phyloP scores from a whole-genome alignment of 2,329 filamentous ascomycete genomes.

The Neonectria hederae region DNA sequence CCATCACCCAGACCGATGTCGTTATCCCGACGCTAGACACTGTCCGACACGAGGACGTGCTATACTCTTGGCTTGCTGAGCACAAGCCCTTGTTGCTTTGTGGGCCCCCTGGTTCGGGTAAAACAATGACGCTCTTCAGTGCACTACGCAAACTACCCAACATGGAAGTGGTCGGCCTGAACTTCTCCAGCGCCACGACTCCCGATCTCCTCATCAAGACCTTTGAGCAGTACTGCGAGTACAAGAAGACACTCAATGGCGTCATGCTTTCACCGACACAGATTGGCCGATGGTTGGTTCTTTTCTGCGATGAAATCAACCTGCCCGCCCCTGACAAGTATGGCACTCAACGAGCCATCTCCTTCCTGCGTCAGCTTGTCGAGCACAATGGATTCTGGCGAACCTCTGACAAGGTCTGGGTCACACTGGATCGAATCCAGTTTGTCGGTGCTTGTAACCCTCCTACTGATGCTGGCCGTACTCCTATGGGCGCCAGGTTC shows the following conservation, averaged over 20 bases:
- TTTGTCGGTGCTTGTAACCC: conserved; percentile 99
- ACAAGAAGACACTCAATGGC: conserved; percentile 97
- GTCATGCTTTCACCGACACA: conserved; percentile 96
- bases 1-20: conserved; percentile 95
- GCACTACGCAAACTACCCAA: conserved; percentile 95
- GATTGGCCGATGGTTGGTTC: conserved; percentile 95
- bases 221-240: conserved; percentile 99
- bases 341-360: conserved; percentile 95
- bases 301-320: conserved; percentile 99
- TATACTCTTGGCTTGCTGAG: conserved; percentile 99
- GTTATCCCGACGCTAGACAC: conserved; percentile 98
- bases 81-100: conserved; percentile 97
- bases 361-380: conserved; percentile 95
- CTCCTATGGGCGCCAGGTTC: conserved; percentile 91
- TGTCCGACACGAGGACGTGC: conserved; percentile 96
- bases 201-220: conserved; percentile 98
- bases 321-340: conserved; percentile 97
- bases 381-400: conserved; percentile 99
- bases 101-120: conserved; percentile 96
- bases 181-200: conserved; percentile 98
- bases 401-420: conserved; percentile 97
- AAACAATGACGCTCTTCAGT: conserved; percentile 99
- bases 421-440: conserved; percentile 95
- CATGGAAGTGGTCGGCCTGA: conserved; percentile 99
- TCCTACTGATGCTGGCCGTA: conserved; percentile 95